These are phyloP conservation scores for Jamesozyma jinghongensis DNA, from an alignment of 805 yeast genomes.

Conservation along the genomic window DNA sequence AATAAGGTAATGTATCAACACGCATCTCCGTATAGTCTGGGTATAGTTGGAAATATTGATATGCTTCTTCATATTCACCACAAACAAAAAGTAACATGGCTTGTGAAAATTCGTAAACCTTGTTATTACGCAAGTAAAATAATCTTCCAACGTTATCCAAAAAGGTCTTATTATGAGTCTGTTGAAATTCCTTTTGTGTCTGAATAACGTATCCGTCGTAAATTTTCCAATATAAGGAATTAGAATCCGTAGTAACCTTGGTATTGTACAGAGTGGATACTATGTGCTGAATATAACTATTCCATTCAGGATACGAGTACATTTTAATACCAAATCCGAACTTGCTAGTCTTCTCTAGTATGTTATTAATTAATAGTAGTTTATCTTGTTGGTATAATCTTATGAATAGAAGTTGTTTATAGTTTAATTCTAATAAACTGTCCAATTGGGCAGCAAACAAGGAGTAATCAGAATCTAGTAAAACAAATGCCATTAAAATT, in stretches of 20 bases:
- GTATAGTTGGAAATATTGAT: slow-evolving; percentile 20
- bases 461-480: slow-evolving; percentile 32
- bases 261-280: slow-evolving; percentile 11
- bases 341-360: slow-evolving; percentile 17
- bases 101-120: slow-evolving; percentile 20
- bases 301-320: slow-evolving; percentile 18
- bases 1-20: slow-evolving; percentile 12
- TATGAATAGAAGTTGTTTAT: slow-evolving; percentile 20
- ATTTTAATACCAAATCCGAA: slow-evolving; percentile 21
- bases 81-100: slow-evolving; percentile 21
- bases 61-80: slow-evolving; percentile 21
- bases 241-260: slow-evolving; percentile 4
- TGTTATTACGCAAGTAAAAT: slow-evolving; percentile 15
- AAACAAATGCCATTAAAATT: slow-evolving; percentile 29
- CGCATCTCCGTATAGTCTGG: slow-evolving; percentile 16
- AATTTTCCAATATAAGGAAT: slow-evolving; percentile 16
- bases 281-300: slow-evolving; percentile 11
- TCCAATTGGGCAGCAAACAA: slow-evolving; percentile 16
- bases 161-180: slow-evolving; percentile 7
- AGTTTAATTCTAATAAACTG: slow-evolving; percentile 18
- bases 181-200: slow-evolving; percentile 1
- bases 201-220: slow-evolving; percentile 14
- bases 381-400: slow-evolving; percentile 21
- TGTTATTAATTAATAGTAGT: slow-evolving; percentile 11
- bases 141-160: slow-evolving; percentile 13